Conservation (phyloP, 2,329 filamentous ascomycete species). For the Akanthomyces lecanii region DNA sequence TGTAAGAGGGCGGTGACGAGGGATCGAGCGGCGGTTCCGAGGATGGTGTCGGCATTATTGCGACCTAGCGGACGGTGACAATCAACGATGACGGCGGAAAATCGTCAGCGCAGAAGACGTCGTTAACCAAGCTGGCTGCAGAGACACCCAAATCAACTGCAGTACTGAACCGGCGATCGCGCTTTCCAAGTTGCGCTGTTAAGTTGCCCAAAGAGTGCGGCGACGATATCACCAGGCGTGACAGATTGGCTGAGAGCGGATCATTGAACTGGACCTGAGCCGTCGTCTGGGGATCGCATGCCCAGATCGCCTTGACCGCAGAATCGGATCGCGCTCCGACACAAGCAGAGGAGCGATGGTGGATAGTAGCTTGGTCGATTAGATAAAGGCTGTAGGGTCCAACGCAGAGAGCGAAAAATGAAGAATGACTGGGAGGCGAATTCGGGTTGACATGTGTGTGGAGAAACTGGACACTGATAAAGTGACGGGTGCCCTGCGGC, state of each 20-base stretch:
- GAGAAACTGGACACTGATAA: conserved; percentile 11
- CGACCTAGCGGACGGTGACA: conserved; percentile 13
- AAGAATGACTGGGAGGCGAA: conserved; percentile 14
- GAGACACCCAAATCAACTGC: not conserved
- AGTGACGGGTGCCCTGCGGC: conserved; percentile 1
- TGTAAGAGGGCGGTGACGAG: conserved; percentile 34
- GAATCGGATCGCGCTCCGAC: not conserved
- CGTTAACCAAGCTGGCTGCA: not conserved
- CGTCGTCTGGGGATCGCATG: conserved; percentile 18
- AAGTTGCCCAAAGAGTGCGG: not conserved
- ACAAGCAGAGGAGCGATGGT: not conserved
- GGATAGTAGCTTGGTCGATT: not conserved
- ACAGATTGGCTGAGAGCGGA: conserved; percentile 6
- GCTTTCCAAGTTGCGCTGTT: not conserved
- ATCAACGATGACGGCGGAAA: conserved; percentile 18
- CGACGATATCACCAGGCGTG: conserved; percentile 11
- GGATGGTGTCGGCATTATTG: conserved; percentile 44
- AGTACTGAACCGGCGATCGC: not conserved
- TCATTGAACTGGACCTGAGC: not conserved
- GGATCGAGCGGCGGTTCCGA: conserved; percentile 37
- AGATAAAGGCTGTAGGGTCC: not conserved
- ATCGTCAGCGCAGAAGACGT: not conserved
- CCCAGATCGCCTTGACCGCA: conserved; percentile 11
- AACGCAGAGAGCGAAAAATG: not conserved
- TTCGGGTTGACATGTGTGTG: conserved; percentile 15